These are phyloP conservation scores for Lodderomyces oxycetoniae DNA, from an alignment of 1,139 yeast species.

Conservation along the genomic window DNA sequence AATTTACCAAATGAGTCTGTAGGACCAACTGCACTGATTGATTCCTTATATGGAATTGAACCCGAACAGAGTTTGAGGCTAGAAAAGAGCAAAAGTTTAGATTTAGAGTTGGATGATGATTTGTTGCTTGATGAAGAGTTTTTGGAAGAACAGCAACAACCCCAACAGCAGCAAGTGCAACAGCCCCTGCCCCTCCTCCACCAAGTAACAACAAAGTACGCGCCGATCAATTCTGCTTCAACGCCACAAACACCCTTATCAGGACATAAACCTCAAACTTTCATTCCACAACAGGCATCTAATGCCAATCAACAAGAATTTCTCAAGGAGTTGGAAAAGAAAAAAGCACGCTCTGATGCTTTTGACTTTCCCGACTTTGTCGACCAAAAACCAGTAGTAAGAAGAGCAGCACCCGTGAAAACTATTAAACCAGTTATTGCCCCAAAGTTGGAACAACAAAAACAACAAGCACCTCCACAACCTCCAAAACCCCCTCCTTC, in stretches of 20 bases:
- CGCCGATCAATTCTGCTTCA: not conserved
- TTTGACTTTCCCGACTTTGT: slow-evolving; percentile 66
- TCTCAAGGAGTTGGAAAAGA: slow-evolving; percentile 31
- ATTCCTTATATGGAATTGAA: too few species aligned
- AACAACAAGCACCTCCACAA: slow-evolving; percentile 4
- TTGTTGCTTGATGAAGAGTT: slow-evolving; percentile 16
- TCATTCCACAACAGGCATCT: too few species aligned
- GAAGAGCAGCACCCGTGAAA: slow-evolving; percentile 25
- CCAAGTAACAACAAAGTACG: slow-evolving; percentile 1
- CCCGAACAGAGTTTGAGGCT: too few species aligned
- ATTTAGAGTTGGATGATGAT: slow-evolving; percentile 15
- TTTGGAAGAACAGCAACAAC: slow-evolving; percentile 7
- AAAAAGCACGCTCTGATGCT: slow-evolving; percentile 62
- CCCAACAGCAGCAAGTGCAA: slow-evolving; percentile 7
- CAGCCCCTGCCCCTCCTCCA: slow-evolving; percentile 7
- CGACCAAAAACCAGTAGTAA: slow-evolving; percentile 25
- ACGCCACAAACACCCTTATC: too few species aligned
- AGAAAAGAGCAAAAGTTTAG: too few species aligned
- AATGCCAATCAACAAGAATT: slow-evolving; percentile 12
- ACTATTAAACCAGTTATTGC: slow-evolving; percentile 7
- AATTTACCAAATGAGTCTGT: too few species aligned
- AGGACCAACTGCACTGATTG: too few species aligned
- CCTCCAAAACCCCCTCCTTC: slow-evolving; percentile 8
- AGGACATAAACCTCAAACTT: too few species aligned
- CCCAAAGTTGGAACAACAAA: slow-evolving; percentile 6